Evolutionary conservation across 805 yeast species (phyloP).

Genomic region (Kodamaea leandrae): DNA sequence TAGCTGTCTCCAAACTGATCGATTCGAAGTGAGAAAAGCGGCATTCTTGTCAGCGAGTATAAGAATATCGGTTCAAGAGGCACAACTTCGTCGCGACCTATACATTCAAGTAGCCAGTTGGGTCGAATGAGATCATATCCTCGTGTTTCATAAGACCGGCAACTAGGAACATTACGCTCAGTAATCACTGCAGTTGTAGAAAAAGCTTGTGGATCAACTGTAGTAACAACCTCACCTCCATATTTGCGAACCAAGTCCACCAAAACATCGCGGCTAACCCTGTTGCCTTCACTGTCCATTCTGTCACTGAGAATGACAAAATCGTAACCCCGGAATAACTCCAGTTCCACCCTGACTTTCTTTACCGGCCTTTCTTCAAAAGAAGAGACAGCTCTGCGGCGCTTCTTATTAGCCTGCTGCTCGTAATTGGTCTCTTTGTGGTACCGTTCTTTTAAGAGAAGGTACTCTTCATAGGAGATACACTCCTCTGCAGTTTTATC

Average conservation of each 20-base stretch:
- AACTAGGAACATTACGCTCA: slow-evolving; percentile 27
- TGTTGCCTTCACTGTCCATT: slow-evolving; percentile 20
- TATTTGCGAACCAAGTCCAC: slow-evolving; percentile 35
- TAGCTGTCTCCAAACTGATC: slow-evolving; percentile 69
- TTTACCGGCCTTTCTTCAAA: slow-evolving; percentile 12
- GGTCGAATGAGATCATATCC: slow-evolving; percentile 67
- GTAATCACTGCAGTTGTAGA: slow-evolving; percentile 21
- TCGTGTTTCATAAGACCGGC: slow-evolving; percentile 22
- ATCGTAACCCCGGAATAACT: slow-evolving; percentile 42
- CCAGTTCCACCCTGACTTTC: slow-evolving; percentile 16
- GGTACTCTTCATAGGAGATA: slow-evolving; percentile 54
- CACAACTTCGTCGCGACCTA: slow-evolving; percentile 39
- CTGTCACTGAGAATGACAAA: slow-evolving; percentile 59
- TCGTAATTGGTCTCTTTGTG: slow-evolving; percentile 23
- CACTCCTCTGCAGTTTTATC: slow-evolving; percentile 65
- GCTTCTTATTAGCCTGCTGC: slow-evolving; percentile 28
- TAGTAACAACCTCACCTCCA: slow-evolving; percentile 48
- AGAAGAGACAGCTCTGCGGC: slow-evolving; percentile 18
- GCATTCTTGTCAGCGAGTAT: slow-evolving; percentile 37
- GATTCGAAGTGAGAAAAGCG: slow-evolving; percentile 30
- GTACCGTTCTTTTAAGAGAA: slow-evolving; percentile 32
- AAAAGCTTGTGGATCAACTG: slow-evolving; percentile 13
- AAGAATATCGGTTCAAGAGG: slow-evolving; percentile 63
- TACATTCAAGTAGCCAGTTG: slow-evolving; percentile 70
- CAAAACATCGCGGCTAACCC: slow-evolving; percentile 37